phyloP scores from a whole-genome alignment of 1,284 basidiomycete species.

The Ustilago curta region DNA sequence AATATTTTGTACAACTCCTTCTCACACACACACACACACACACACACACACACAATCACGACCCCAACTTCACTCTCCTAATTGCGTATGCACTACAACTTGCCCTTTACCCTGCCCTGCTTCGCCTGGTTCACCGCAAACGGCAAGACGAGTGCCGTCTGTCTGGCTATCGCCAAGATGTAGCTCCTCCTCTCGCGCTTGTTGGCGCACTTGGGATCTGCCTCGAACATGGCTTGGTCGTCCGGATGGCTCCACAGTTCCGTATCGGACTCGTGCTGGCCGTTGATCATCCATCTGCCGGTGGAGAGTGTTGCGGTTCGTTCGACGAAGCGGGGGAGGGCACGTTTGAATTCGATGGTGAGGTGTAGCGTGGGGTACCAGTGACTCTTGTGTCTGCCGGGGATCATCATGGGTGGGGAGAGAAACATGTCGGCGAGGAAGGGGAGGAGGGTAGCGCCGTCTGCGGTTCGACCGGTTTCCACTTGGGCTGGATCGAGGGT shows the following conservation, averaged over 20 bases:
- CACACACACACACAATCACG: constrained; percentile 2
- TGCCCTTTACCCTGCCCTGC: constrained; percentile 16
- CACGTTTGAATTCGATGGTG: constrained; percentile 51
- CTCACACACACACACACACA: neutral
- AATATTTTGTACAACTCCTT: neutral
- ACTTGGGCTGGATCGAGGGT: neutral
- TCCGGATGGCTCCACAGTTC: constrained; percentile 45
- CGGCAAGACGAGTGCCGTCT: constrained; percentile 40
- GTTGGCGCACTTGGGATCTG: neutral
- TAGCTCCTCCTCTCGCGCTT: constrained; percentile 3
- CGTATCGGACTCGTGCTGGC: constrained; percentile 49
- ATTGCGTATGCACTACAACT: constrained; percentile 3
- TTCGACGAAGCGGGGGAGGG: constrained; percentile 12
- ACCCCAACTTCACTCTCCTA: neutral
- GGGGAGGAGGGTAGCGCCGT: constrained; percentile 27
- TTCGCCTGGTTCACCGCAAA: constrained; percentile 42
- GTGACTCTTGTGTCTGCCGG: constrained; percentile 22
- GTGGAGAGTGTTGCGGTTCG: constrained; percentile 17
- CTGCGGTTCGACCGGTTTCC: neutral
- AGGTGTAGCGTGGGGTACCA: constrained; percentile 54
- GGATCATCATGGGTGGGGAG: constrained; percentile 37
- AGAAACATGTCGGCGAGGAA: constrained; percentile 50
- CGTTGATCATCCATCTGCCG: constrained; percentile 45
- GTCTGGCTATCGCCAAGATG: constrained; percentile 44
- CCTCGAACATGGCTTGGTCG: constrained; percentile 26